Evolutionary conservation across 441 rosid species (phyloP).

Genomic region (Populus hybrid): DNA sequence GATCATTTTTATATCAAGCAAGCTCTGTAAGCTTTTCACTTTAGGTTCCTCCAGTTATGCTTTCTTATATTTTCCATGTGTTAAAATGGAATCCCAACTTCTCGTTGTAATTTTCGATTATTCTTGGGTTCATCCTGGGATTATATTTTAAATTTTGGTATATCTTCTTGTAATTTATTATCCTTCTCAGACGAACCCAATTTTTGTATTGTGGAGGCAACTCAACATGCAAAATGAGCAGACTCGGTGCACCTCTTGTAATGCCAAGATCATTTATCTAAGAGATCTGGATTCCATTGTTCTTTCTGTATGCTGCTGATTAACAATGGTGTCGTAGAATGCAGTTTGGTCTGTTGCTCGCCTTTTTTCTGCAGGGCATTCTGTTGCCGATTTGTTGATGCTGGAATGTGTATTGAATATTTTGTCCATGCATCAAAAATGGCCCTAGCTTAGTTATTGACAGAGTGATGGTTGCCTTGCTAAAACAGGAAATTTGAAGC

Average conservation of each 20-base stretch:
- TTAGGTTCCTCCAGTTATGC: not conserved
- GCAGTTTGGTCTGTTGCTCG: not conserved
- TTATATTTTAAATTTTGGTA: not conserved
- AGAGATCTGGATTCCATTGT: not conserved
- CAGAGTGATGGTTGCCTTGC: too few species aligned
- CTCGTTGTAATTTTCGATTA: not conserved
- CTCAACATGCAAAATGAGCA: not conserved
- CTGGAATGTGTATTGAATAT: not conserved
- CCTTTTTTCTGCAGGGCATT: not conserved
- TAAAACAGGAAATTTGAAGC: too few species aligned
- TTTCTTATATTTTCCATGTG: not conserved
- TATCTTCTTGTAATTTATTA: not conserved
- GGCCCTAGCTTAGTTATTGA: too few species aligned
- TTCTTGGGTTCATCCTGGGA: not conserved
- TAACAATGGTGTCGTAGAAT: not conserved
- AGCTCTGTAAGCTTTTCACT: constrained; percentile 14
- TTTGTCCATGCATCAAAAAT: not conserved
- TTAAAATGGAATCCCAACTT: not conserved
- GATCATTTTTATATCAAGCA: constrained; percentile 8
- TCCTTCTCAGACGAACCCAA: not conserved
- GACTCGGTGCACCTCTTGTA: not conserved
- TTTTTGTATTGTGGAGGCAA: not conserved
- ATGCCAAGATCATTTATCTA: not conserved
- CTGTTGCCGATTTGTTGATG: too few species aligned
- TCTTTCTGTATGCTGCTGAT: not conserved